Conservation (phyloP, 805 yeast species). For the Komagataella pastoris region DNA sequence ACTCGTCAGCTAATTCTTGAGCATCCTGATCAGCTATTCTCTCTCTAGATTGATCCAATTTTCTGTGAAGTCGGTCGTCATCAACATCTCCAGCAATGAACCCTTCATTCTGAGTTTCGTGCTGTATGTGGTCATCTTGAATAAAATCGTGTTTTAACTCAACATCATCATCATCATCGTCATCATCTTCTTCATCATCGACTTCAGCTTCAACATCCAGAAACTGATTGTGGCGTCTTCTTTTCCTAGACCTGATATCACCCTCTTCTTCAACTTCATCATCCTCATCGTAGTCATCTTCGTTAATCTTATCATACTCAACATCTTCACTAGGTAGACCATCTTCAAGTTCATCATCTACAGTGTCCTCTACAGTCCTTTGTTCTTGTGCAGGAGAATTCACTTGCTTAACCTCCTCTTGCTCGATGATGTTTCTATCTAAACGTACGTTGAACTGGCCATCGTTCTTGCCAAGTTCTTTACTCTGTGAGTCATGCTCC, state of each 20-base stretch:
- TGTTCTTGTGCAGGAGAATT: not conserved
- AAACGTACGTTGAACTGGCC: not conserved
- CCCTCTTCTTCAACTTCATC: slow-evolving; percentile 47
- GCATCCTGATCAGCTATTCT: slow-evolving; percentile 90
- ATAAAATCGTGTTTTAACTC: slow-evolving; percentile 78
- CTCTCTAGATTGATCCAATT: slow-evolving; percentile 71
- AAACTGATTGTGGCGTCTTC: slow-evolving; percentile 65
- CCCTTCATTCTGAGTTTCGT: slow-evolving; percentile 31
- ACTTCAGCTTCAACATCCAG: slow-evolving; percentile 98
- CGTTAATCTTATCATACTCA: slow-evolving; percentile 32
- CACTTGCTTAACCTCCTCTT: not conserved
- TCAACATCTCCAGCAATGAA: slow-evolving; percentile 17
- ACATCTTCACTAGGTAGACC: not conserved
- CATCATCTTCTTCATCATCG: slow-evolving; percentile 92
- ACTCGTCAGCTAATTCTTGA: slow-evolving; percentile 81
- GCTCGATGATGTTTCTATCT: not conserved
- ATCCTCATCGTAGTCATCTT: slow-evolving; percentile 34
- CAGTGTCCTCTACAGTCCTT: not conserved
- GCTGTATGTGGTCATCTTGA: slow-evolving; percentile 59
- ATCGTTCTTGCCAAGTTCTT: not conserved
- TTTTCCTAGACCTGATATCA: slow-evolving; percentile 29
- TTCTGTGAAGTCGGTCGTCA: slow-evolving; percentile 81
- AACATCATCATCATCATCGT: slow-evolving; percentile 92
- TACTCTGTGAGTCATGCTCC: not conserved
- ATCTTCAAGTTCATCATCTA: not conserved